phyloP scores from a whole-genome alignment of 2,329 filamentous ascomycete genomes.

The Tolypocladium tropicale region DNA sequence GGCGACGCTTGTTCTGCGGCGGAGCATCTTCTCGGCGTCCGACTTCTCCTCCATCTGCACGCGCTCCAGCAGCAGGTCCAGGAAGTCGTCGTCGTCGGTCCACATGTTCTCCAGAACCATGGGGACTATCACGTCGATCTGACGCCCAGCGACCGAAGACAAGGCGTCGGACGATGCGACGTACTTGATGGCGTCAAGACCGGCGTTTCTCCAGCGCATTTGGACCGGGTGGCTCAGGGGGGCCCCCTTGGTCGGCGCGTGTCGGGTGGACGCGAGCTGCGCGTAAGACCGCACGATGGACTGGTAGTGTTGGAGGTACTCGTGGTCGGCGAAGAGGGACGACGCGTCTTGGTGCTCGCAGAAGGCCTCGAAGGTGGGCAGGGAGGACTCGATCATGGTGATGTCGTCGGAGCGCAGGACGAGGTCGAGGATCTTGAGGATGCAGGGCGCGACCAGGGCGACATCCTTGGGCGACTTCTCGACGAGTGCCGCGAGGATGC shows the following conservation, averaged over 20 bases:
- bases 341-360: slow-evolving; percentile 83
- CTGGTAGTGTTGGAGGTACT: slow-evolving; percentile 74
- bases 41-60: slow-evolving; percentile 58
- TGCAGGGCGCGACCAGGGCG: slow-evolving; percentile 74
- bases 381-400: slow-evolving; percentile 83
- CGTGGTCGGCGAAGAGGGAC: slow-evolving; percentile 74
- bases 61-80: slow-evolving; percentile 58
- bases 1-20: slow-evolving; percentile 66
- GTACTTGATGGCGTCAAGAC: slow-evolving; percentile 69
- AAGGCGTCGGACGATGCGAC: slow-evolving; percentile 73
- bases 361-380: slow-evolving; percentile 78
- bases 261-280: slow-evolving; percentile 60
- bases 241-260: slow-evolving; percentile 38
- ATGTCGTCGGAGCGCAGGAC: slow-evolving; percentile 82
- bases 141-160: slow-evolving; percentile 62
- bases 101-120: slow-evolving; percentile 82
- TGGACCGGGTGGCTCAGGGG: slow-evolving; percentile 60
- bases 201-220: slow-evolving; percentile 67
- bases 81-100: slow-evolving; percentile 58
- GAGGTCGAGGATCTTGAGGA: slow-evolving; percentile 74
- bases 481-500: slow-evolving; percentile 83
- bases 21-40: slow-evolving; percentile 52
- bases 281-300: slow-evolving; percentile 73
- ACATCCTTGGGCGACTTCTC: slow-evolving; percentile 89
- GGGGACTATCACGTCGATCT: slow-evolving; percentile 70